A percentile compares a stretch with the other conserved stretches of the same genome.
These are phyloP conservation scores for Dendryphion nanum DNA, from an alignment of 2,329 filamentous ascomycete genomes.

Conservation along the genomic window DNA sequence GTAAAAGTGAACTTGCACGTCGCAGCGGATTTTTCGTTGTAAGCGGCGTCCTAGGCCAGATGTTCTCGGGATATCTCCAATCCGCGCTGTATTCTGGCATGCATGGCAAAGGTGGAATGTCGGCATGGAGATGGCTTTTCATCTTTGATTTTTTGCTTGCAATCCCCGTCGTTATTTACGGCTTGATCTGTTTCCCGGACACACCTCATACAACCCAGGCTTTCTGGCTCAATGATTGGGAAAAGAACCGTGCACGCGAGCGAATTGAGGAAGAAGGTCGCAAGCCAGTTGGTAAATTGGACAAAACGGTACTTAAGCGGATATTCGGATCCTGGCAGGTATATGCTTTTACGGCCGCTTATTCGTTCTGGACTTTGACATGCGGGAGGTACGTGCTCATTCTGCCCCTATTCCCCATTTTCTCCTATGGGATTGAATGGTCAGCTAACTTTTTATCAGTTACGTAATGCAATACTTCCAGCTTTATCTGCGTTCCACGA, in stretches of 20 bases:
- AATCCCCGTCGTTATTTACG: conserved; percentile 17
- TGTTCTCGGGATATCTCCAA: conserved; percentile 57
- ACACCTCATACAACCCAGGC: conserved; percentile 51
- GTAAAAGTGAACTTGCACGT: conserved; percentile 52
- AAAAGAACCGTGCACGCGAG: conserved; percentile 47
- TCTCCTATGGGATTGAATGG: too few relatives aligned
- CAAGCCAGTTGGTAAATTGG: conserved; percentile 46
- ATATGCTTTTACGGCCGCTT: conserved; percentile 57
- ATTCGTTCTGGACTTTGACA: too few relatives aligned
- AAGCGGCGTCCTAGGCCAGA: conserved; percentile 44
- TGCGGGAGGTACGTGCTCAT: too few relatives aligned
- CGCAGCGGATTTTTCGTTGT: conserved; percentile 54
- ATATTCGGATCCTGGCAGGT: conserved; percentile 67
- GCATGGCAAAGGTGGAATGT: conserved; percentile 46
- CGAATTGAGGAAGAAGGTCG: conserved; percentile 53
- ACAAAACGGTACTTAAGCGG: conserved; percentile 54
- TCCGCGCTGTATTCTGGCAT: conserved; percentile 51
- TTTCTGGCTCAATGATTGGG: conserved; percentile 47
- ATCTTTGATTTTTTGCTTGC: conserved; percentile 44
- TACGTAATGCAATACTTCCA: too few relatives aligned
- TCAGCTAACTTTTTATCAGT: too few relatives aligned
- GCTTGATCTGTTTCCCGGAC: conserved; percentile 51
- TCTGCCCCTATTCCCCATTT: too few relatives aligned
- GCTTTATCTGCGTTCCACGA: too few relatives aligned
- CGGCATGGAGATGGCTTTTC: conserved; percentile 55